A percentile compares a stretch with the other conserved stretches of the same genome.
phyloP scores from a whole-genome alignment of 306 rosid species.

The Luffa acutangula region DNA sequence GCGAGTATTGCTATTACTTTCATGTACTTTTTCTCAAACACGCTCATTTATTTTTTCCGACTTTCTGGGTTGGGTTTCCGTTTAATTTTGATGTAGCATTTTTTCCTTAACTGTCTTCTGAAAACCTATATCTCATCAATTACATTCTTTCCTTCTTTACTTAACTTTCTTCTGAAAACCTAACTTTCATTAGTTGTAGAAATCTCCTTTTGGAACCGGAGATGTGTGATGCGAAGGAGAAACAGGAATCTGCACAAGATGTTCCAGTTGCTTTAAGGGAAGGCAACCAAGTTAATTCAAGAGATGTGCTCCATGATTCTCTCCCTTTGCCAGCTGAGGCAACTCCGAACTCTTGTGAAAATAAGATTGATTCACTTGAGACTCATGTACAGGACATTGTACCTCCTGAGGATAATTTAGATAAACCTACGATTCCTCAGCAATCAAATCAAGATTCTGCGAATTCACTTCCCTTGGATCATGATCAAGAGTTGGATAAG shows the following conservation, averaged over 20 bases:
- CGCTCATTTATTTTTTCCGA: not conserved
- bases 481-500: constrained; percentile 20
- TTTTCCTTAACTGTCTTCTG: not conserved
- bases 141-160: not conserved
- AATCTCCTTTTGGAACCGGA: constrained; percentile 14
- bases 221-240: constrained; percentile 55
- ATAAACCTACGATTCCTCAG: constrained; percentile 14
- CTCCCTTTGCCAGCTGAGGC: constrained; percentile 19
- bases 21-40: not conserved
- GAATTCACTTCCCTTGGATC: constrained; percentile 15
- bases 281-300: constrained; percentile 18
- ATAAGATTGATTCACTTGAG: not conserved
- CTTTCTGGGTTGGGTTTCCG: not conserved
- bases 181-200: not conserved
- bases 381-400: constrained; percentile 1
- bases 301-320: constrained; percentile 17
- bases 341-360: constrained; percentile 13
- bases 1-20: not conserved
- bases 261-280: constrained; percentile 17
- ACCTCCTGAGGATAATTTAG: constrained; percentile 13
- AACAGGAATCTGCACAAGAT: constrained; percentile 22
- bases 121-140: not conserved
- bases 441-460: constrained; percentile 19
- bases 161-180: not conserved
- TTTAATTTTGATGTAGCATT: not conserved